Evolutionary conservation across 345 rosid genomes (phyloP).

Genomic region (Ceriops tagal): DNA sequence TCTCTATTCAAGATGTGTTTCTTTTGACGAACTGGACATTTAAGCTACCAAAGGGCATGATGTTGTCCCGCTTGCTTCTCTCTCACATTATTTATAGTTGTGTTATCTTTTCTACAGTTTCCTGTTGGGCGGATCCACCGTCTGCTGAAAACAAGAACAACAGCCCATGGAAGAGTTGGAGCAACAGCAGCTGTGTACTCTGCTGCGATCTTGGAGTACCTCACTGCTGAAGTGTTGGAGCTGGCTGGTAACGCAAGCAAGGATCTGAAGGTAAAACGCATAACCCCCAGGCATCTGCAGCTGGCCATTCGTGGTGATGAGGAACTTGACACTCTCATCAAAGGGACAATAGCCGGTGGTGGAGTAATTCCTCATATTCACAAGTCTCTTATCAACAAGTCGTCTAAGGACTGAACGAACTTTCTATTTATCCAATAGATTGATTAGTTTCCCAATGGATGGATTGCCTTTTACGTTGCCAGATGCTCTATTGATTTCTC

Average conservation of each 20-base stretch:
- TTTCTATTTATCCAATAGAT: not conserved
- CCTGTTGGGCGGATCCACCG: slow-evolving; percentile 27
- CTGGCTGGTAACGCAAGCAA: slow-evolving; percentile 34
- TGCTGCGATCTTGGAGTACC: slow-evolving; percentile 25
- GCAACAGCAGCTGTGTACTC: slow-evolving; percentile 30
- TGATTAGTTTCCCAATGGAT: not conserved
- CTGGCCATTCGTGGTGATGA: slow-evolving; percentile 31
- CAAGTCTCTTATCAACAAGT: slow-evolving; percentile 33
- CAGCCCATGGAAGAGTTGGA: slow-evolving; percentile 35
- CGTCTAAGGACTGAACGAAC: slow-evolving; percentile 15
- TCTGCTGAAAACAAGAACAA: slow-evolving; percentile 22
- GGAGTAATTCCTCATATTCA: slow-evolving; percentile 30
- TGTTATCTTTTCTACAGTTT: slow-evolving; percentile 10
- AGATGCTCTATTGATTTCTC: not conserved
- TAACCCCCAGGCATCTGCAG: slow-evolving; percentile 29
- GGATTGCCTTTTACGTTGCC: not conserved
- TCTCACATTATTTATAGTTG: not conserved
- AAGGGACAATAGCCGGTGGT: slow-evolving; percentile 26
- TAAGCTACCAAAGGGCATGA: not conserved
- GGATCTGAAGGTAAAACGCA: slow-evolving; percentile 33
- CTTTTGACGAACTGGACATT: no score
- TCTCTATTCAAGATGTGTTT: no score
- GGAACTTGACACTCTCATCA: slow-evolving; percentile 26
- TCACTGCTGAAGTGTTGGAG: slow-evolving; percentile 28
- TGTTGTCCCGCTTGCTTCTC: not conserved